Evolutionary conservation across 2,329 filamentous ascomycete genomes (phyloP).

Genomic region (Xylariomycetidae sp.): DNA sequence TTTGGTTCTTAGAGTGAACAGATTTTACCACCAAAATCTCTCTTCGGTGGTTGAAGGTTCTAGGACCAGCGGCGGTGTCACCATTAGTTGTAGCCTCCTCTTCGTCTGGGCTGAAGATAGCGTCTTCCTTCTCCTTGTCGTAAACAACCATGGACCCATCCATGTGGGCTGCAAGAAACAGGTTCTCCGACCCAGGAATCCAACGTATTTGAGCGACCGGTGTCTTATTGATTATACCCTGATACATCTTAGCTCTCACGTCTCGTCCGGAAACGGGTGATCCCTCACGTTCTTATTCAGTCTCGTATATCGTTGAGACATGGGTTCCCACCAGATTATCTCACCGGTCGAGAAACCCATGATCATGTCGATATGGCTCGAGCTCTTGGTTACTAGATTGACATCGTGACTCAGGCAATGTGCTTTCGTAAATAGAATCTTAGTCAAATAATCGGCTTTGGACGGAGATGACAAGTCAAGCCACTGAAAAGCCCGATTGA

Average conservation of each 20-base stretch:
- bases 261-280: constrained; percentile 1
- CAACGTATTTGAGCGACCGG: constrained; percentile 85
- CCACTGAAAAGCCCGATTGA: constrained; percentile 96
- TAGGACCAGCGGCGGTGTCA: constrained; percentile 31
- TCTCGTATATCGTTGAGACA: constrained; percentile 90
- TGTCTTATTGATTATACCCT: constrained; percentile 82
- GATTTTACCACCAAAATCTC: constrained; percentile 79
- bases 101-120: constrained; percentile 32
- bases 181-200: constrained; percentile 89
- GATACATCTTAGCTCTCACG: constrained; percentile 6
- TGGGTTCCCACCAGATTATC: constrained; percentile 97
- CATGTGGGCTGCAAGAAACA: constrained; percentile 88
- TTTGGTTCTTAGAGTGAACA: constrained; percentile 89
- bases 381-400: constrained; percentile 74
- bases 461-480: constrained; percentile 75
- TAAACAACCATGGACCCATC: constrained; percentile 91
- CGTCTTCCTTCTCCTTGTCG: constrained; percentile 86
- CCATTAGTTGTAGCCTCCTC: constrained; percentile 29
- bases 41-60: constrained; percentile 34
- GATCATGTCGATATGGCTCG: constrained; percentile 80
- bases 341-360: constrained; percentile 96
- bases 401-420: constrained; percentile 94
- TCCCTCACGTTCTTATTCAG: constrained; percentile 86
- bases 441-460: constrained; percentile 87
- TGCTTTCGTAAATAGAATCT: constrained; percentile 94